phyloP scores from a whole-genome alignment of 768 basidiomycete genomes.

The Collybiopsis luxurians region DNA sequence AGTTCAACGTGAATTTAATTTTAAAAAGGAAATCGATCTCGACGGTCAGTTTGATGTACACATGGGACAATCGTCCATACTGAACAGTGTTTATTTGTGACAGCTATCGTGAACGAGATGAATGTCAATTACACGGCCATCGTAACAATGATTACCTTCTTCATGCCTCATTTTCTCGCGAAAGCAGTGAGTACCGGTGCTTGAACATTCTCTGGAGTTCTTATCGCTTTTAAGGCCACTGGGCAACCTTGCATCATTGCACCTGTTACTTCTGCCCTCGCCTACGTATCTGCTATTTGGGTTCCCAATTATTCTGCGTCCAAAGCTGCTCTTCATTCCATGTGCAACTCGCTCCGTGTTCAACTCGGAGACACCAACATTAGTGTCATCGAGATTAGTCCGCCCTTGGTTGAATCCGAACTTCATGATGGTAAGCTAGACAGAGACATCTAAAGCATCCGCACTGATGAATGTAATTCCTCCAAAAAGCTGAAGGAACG shows the following conservation, averaged over 20 bases:
- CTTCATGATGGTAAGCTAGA: slow-evolving; percentile 50
- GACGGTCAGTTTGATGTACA: slow-evolving; percentile 30
- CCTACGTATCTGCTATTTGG: slow-evolving; percentile 37
- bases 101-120: slow-evolving; percentile 45
- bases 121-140: slow-evolving; percentile 54
- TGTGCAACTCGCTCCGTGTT: slow-evolving; percentile 41
- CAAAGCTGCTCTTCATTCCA: slow-evolving; percentile 57
- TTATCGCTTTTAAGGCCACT: slow-evolving; percentile 29
- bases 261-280: slow-evolving; percentile 53
- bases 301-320: slow-evolving; percentile 53
- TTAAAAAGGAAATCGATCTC: slow-evolving; percentile 40
- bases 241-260: slow-evolving; percentile 47
- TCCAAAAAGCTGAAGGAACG: slow-evolving; percentile 48
- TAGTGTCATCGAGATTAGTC: slow-evolving; percentile 53
- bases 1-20: slow-evolving; percentile 47
- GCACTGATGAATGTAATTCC: not conserved
- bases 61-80: too few relatives aligned
- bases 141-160: slow-evolving; percentile 43
- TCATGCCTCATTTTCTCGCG: slow-evolving; percentile 54
- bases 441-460: not conserved
- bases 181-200: slow-evolving; percentile 40
- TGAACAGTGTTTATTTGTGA: too few relatives aligned
- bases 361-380: slow-evolving; percentile 50
- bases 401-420: slow-evolving; percentile 66
- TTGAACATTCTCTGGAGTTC: not conserved